Conservation (phyloP, 169 alveolate genomes). For the Plasmodium inui region DNA sequence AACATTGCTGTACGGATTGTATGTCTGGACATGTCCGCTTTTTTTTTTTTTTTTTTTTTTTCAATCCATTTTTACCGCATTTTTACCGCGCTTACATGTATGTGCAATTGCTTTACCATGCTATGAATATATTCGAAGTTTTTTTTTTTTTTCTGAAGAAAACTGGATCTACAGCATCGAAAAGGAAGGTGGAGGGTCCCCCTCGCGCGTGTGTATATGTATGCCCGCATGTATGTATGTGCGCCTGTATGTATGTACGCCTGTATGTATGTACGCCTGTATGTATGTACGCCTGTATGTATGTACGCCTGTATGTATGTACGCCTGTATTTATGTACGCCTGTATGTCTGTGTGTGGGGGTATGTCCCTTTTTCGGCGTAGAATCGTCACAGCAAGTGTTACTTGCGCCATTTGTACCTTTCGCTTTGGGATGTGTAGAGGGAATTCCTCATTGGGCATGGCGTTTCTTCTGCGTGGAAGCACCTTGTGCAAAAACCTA, state of each 20-base stretch:
- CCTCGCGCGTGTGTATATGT: neutral
- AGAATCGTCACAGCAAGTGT: neutral
- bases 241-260: neutral
- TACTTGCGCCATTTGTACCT: neutral
- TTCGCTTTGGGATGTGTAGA: neutral
- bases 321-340: too few species aligned
- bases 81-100: neutral
- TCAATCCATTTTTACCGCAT: neutral
- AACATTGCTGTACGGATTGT: neutral
- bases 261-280: neutral
- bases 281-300: neutral
- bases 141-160: slow-evolving; percentile 1
- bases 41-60: neutral
- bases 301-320: too few species aligned
- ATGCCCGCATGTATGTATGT: neutral
- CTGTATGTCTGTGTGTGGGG: neutral
- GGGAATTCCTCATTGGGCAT: neutral
- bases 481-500: too few species aligned
- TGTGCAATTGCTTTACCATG: neutral
- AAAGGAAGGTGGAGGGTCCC: neutral
- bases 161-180: slow-evolving; percentile 17
- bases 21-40: neutral
- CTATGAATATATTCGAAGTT: neutral
- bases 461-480: neutral
- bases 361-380: neutral